Base-by-base conservation (phyloP, 139 green algal genomes). In the Coelastrella sp. region DNA sequence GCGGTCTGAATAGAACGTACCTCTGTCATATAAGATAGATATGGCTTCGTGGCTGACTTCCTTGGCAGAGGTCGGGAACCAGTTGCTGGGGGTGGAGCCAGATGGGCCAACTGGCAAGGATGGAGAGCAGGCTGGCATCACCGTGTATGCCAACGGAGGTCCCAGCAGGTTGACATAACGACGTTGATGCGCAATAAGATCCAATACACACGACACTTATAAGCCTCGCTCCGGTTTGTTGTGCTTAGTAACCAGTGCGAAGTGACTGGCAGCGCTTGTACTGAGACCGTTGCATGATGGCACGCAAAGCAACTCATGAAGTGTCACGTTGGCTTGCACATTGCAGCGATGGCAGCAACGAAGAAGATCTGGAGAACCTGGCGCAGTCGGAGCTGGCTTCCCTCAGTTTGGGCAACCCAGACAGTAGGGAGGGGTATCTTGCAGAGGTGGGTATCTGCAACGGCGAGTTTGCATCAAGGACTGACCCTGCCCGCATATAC, bases 331-430 rank as follows among this genome's bases (percentile, higher is more conserved):
- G n/a, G n/a, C n/a, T n/a, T n/a, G n/a, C n/a, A n/a, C n/a, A n/a
- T n/a, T 66, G 45, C 72, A 80, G 72, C 66, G 72, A 80, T 66
- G 72, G 72, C 69, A 79, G 69, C 40, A 60, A 34, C 25, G 69
- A 79, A 19, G 69, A 79, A 41, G 69, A 60, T 6, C 25, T 79
- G 25, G 69, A 82, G 53, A 27, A 32, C 41, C 72, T 80, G 5
- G 73, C 73, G 21, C 48, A 81, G 73, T 41, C 40, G 32, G 50
- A 82, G 25, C 53, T 82, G 51, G 53, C 51, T 5, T 38, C 32
- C 35, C 75, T 82, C 53, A n/a, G n/a, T n/a, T n/a, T n/a, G n/a
- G n/a, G n/a, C n/a, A 71, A 74, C 57, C 78, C 64, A 37, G 60
- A 63, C 60, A 74, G 40, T 60, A 84, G 60, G 30, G 59, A 84